Percentiles rank a stretch among this genome's conserved stretches.
Evolutionary conservation across 2,329 filamentous ascomycete species (phyloP).

Genomic region (Acrodontium crateriforme): DNA sequence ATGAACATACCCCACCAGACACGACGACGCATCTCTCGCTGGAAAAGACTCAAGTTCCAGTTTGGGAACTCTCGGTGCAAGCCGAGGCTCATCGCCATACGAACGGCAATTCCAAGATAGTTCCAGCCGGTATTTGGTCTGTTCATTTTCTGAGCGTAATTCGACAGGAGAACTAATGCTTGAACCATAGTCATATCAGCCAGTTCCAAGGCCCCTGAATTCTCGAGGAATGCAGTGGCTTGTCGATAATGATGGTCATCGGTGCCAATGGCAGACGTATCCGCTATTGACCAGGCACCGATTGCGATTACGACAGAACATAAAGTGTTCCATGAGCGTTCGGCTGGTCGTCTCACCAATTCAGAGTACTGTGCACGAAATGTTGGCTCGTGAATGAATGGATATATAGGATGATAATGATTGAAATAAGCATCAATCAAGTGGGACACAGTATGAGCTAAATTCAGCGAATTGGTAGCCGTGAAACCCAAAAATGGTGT

Average conservation of each 20-base stretch:
- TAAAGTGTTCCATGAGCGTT: conserved; percentile 31
- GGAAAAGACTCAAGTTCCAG: conserved; percentile 31
- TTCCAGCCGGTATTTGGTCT: conserved; percentile 39
- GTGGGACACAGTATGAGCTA: too few relatives aligned
- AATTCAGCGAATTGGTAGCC: conserved; percentile 26
- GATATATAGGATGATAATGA: conserved; percentile 34
- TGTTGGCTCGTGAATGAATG: conserved; percentile 34
- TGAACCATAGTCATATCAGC: conserved; percentile 37
- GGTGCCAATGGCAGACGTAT: too few relatives aligned
- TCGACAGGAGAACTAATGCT: conserved; percentile 33
- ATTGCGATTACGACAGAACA: conserved; percentile 33
- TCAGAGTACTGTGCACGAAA: conserved; percentile 35
- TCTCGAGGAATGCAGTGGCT: too few relatives aligned
- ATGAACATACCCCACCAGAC: conserved; percentile 28
- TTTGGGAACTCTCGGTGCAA: conserved; percentile 37
- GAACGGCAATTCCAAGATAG: conserved; percentile 34
- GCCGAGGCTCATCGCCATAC: conserved; percentile 37
- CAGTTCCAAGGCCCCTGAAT: too few relatives aligned
- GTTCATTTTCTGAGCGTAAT: conserved; percentile 37
- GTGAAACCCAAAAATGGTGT: conserved; percentile 18
- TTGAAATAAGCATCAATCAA: too few relatives aligned
- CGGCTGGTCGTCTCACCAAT: conserved; percentile 28
- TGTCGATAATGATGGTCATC: too few relatives aligned
- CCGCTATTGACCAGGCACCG: too few relatives aligned
- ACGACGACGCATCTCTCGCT: conserved; percentile 22